Evolutionary conservation across 805 yeast species (phyloP).

Genomic region (Yarrowia alimentaria): DNA sequence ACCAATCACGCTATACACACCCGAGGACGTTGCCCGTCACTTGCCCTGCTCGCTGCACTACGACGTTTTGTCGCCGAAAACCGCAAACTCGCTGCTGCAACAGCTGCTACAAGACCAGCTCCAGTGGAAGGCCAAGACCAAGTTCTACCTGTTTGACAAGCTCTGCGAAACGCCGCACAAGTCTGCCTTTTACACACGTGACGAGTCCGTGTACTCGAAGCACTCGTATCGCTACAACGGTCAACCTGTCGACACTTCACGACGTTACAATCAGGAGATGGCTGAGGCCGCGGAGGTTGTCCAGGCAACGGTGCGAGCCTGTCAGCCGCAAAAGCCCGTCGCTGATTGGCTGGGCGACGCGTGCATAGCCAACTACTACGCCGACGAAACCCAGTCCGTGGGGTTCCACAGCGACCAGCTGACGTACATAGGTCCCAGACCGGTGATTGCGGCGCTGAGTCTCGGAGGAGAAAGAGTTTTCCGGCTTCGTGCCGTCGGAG

Average conservation of each 20-base stretch:
- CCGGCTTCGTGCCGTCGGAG: too few species aligned
- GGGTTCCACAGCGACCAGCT: slow-evolving; percentile 79
- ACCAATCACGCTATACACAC: slow-evolving; percentile 43
- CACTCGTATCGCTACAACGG: slow-evolving; percentile 45
- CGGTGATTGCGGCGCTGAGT: slow-evolving; percentile 63
- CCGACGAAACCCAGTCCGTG: slow-evolving; percentile 49
- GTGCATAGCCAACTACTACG: slow-evolving; percentile 58
- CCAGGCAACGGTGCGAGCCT: slow-evolving; percentile 45
- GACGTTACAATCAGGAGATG: slow-evolving; percentile 46
- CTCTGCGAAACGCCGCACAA: slow-evolving; percentile 59
- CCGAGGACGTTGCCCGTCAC: slow-evolving; percentile 50
- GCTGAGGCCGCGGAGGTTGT: slow-evolving; percentile 43
- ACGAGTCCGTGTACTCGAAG: slow-evolving; percentile 32
- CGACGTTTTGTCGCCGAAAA: slow-evolving; percentile 51
- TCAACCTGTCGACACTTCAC: slow-evolving; percentile 35
- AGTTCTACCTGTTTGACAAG: slow-evolving; percentile 64
- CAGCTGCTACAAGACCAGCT: slow-evolving; percentile 46
- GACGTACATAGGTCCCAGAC: slow-evolving; percentile 69
- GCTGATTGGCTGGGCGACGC: slow-evolving; percentile 53
- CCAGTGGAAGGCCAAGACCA: slow-evolving; percentile 42
- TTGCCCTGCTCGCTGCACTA: slow-evolving; percentile 53
- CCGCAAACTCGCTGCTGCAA: slow-evolving; percentile 49
- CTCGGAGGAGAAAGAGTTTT: slow-evolving; percentile 71
- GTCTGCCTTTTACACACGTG: slow-evolving; percentile 43
- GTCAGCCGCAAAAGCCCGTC: slow-evolving; percentile 36